A percentile compares a stretch with the other conserved stretches of the same genome.
These are phyloP conservation scores for Tritrichomonas musculus DNA, from an alignment of 208 protist species.

Conservation along the genomic window DNA sequence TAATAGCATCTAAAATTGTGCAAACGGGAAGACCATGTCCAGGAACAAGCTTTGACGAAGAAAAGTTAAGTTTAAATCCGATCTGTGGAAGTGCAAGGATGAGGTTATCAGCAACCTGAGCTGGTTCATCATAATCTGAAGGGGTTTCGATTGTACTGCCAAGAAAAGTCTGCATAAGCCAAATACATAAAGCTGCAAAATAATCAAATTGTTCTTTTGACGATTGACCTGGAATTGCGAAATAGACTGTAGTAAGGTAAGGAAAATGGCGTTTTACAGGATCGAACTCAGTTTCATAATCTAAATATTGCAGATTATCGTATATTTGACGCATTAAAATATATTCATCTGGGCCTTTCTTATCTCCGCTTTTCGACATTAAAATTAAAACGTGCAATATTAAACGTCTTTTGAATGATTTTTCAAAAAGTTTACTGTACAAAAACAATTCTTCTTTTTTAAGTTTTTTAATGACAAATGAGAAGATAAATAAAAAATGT, in stretches of 20 bases:
- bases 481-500: no score
- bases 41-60: not conserved
- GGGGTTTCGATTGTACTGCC: not conserved
- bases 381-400: no score
- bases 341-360: not conserved
- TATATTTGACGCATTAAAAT: not conserved
- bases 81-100: not conserved
- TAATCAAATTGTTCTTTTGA: conserved; percentile 30
- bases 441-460: no score
- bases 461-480: no score
- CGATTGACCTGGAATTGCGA: not conserved
- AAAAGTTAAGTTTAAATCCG: not conserved
- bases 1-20: not conserved
- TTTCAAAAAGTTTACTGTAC: no score
- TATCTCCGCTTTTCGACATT: not conserved
- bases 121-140: conserved; percentile 29
- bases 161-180: not conserved
- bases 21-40: not conserved
- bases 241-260: conserved; percentile 4
- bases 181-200: not conserved
- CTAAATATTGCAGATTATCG: not conserved
- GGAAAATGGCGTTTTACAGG: not conserved
- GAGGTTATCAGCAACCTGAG: not conserved
- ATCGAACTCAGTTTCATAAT: conserved; percentile 22
- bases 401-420: no score